phyloP scores from a whole-genome alignment of 441 rosid genomes.

The Aquilaria agallochum region DNA sequence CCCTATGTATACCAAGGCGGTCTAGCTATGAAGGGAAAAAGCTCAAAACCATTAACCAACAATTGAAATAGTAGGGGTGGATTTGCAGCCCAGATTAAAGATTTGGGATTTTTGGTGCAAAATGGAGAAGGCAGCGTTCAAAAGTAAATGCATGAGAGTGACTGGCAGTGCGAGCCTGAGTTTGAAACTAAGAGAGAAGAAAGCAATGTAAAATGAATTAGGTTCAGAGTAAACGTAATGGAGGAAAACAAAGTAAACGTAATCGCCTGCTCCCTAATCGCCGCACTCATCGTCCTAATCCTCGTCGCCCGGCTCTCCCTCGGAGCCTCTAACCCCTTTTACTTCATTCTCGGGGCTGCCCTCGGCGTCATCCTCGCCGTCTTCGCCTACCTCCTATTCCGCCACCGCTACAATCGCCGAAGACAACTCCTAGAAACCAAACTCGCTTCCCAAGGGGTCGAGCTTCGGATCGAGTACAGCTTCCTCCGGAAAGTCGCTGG shows the following conservation, averaged over 20 bases:
- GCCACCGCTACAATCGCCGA: constrained; percentile 39
- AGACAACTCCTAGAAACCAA: constrained; percentile 37
- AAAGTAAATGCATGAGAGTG: no score
- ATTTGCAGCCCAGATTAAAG: no score
- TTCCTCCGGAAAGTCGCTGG: constrained; percentile 81
- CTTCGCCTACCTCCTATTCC: constrained; percentile 33
- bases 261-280: constrained; percentile 27
- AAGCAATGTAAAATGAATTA: no score
- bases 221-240: constrained; percentile 26
- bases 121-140: no score
- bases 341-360: constrained; percentile 57
- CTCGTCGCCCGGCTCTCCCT: constrained; percentile 39
- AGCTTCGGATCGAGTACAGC: constrained; percentile 77
- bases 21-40: no score
- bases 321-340: constrained; percentile 55
- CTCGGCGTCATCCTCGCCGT: constrained; percentile 58
- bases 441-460: constrained; percentile 50
- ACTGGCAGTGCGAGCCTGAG: no score
- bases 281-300: constrained; percentile 34
- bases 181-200: no score
- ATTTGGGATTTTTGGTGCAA: no score
- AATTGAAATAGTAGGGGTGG: no score
- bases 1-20: no score
- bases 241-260: constrained; percentile 67
- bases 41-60: no score